Evolutionary conservation across 139 green algal species (phyloP), one percentile per base, ranked within the genome.

Genomic region (Chlorella sp.): DNA sequence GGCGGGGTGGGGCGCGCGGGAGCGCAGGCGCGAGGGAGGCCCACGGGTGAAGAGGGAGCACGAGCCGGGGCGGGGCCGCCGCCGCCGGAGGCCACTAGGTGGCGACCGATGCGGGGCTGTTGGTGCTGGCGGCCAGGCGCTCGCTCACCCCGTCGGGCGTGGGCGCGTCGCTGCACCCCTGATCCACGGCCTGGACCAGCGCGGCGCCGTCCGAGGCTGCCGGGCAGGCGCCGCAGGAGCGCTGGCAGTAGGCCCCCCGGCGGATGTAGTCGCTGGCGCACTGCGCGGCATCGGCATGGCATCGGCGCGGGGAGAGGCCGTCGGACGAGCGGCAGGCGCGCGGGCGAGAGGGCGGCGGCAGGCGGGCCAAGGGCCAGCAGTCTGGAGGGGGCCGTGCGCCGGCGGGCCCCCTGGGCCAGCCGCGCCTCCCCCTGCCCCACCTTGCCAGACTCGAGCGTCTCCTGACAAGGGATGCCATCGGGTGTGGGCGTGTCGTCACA

Each of bases 191-290:
- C 48, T 63, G 56, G 23, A 63, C 27, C 25, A 41, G 38, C 12
- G 46, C 31, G 41, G 76, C 58, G 29, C 35, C 58, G 27, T 21
- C 43, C 27, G 59, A 77, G 55, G 43, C n/a, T n/a, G n/a, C n/a
- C n/a, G n/a, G 27, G 61, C 74, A 85, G 33, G 17, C 31, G 42
- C 74, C 75, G 61, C 74, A 85, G 33, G 45, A 70, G 51, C 29
- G 8, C 25, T 42, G 46, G 63, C 74, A 85, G 69, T 79, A 82
- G 38, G 53, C 72, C 19, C 71, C 71, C 42, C 38, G 29, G n/a
- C 62, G 29, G 61, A 82, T 71, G 29, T 70, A 84, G 9, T 35
- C 51, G 23, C 43, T 51, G 50, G 17, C 38, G 73, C 73, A 81
- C 58, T 74, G 42, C 40, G 29, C 70, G n/a, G 8, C 31, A 21